Conservation (phyloP, 129 eudicot genomes). For the Lactuca sativa region DNA sequence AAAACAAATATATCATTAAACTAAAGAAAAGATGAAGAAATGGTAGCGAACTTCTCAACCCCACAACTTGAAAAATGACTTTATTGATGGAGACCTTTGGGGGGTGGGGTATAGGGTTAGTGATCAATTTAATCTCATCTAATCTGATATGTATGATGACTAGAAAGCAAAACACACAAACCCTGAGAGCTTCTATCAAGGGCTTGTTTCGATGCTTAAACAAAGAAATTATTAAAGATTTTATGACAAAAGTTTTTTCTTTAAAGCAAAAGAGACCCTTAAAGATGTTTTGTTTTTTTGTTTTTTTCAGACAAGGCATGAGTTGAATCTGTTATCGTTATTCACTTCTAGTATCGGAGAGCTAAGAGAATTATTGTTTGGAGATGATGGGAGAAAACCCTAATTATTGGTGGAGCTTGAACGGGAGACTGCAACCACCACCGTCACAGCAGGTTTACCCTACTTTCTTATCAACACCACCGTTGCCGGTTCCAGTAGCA, state of each 20-base stretch:
- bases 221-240: conserved; percentile 49
- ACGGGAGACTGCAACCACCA: conserved; percentile 52
- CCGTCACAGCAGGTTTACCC: conserved; percentile 44
- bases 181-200: conserved; percentile 52
- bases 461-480: conserved; percentile 23
- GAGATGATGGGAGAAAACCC: conserved; percentile 87
- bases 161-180: conserved; percentile 53
- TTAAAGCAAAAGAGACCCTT: conserved; percentile 31
- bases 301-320: conserved; percentile 31
- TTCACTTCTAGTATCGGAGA: conserved; percentile 9
- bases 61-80: conserved; percentile 45
- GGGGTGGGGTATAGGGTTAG: conserved; percentile 20
- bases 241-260: conserved; percentile 37
- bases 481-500: conserved; percentile 5
- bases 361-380: conserved; percentile 27
- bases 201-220: conserved; percentile 45
- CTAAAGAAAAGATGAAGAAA: conserved; percentile 27
- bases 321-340: conserved; percentile 28
- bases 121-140: conserved; percentile 32
- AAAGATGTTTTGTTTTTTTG: conserved; percentile 37
- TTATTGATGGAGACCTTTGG: conserved; percentile 52
- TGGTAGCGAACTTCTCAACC: conserved; percentile 28
- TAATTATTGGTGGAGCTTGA: conserved; percentile 78
- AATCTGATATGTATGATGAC: conserved; percentile 48
- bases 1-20: conserved; percentile 30